Percentiles rank a stretch among this genome's conserved stretches.
phyloP scores from a whole-genome alignment of 352 stramenopile genomes.

The Bremia lactucae region DNA sequence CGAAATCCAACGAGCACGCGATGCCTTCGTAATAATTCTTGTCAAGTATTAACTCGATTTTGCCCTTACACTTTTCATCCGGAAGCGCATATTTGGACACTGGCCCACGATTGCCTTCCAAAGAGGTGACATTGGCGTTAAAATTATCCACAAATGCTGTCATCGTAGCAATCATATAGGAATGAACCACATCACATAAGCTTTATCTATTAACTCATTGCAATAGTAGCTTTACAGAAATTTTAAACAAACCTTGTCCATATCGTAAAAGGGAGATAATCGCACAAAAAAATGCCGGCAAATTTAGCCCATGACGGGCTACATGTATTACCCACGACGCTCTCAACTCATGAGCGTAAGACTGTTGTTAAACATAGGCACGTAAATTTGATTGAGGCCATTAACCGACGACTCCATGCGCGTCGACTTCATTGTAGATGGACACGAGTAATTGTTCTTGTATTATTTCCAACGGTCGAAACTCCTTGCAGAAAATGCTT shows the following conservation, averaged over 20 bases:
- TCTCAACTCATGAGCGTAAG: too few relatives aligned
- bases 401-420: conserved; percentile 74
- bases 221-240: too few relatives aligned
- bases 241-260: conserved; percentile 66
- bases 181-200: too few relatives aligned
- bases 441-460: conserved; percentile 85
- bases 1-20: conserved; percentile 86
- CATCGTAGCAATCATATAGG: conserved; percentile 58
- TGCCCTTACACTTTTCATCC: conserved; percentile 62
- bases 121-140: conserved; percentile 71
- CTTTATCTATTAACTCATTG: too few relatives aligned
- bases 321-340: too few relatives aligned
- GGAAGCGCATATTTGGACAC: conserved; percentile 88
- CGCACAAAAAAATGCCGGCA: conserved; percentile 85
- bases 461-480: conserved; percentile 71
- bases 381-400: conserved; percentile 76
- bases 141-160: conserved; percentile 79
- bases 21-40: conserved; percentile 83
- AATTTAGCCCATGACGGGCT: conserved; percentile 86
- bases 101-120: conserved; percentile 76
- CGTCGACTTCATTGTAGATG: conserved; percentile 82
- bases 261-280: conserved; percentile 88
- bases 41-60: conserved; percentile 84
- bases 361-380: too few relatives aligned
- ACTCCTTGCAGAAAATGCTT: conserved; percentile 87